phyloP scores from a whole-genome alignment of 768 basidiomycete genomes.

The Boletus rubescentipes region DNA sequence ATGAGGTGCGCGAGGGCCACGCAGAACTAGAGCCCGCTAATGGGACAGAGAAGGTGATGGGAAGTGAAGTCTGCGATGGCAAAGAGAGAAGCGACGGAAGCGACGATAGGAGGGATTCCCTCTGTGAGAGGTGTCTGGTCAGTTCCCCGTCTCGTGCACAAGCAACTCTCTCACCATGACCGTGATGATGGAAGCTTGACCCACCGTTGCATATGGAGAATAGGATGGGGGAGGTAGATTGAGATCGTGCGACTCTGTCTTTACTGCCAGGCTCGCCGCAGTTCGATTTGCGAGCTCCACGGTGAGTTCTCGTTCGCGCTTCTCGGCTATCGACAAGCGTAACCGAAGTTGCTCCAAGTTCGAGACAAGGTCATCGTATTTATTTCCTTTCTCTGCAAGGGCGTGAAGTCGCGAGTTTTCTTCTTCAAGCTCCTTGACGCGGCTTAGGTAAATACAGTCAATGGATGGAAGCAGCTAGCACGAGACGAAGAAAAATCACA shows the following conservation, averaged over 20 bases:
- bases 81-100: conserved; percentile 73
- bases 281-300: conserved; percentile 53
- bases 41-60: conserved; percentile 57
- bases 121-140: conserved; percentile 23
- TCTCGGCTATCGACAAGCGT: conserved; percentile 60
- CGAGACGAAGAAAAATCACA: conserved; percentile 53
- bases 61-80: conserved; percentile 54
- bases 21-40: conserved; percentile 36
- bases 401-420: conserved; percentile 75
- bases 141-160: conserved; percentile 6
- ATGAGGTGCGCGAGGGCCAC: conserved; percentile 41
- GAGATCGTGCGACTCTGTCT: conserved; percentile 59
- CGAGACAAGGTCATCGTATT: conserved; percentile 44
- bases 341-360: conserved; percentile 67
- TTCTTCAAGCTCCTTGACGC: conserved; percentile 79
- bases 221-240: conserved; percentile 46
- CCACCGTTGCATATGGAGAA: conserved; percentile 30
- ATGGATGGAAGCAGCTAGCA: conserved; percentile 5
- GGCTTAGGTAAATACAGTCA: conserved; percentile 46
- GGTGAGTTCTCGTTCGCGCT: conserved; percentile 66
- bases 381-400: conserved; percentile 48
- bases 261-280: conserved; percentile 41
- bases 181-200: conserved; percentile 62
- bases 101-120: conserved; percentile 73
- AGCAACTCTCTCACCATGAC: conserved; percentile 55